phyloP scores from a whole-genome alignment of 2,329 filamentous ascomycete species.

The Zymoseptoria crescenta region DNA sequence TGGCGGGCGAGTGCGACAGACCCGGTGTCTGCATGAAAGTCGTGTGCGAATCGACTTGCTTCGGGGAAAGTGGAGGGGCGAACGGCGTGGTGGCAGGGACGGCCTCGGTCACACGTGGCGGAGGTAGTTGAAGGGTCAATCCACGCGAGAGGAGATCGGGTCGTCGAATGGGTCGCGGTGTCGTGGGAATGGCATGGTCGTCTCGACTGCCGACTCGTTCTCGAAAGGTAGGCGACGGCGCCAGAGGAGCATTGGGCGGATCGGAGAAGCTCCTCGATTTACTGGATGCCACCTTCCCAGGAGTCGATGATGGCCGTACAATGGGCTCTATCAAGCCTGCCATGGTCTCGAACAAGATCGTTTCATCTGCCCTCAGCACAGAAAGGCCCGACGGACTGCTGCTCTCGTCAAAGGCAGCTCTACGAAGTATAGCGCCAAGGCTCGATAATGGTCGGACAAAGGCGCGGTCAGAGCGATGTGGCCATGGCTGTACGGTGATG shows the following conservation, averaged over 20 bases:
- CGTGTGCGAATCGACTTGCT: conserved; percentile 67
- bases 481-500: not conserved
- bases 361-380: not conserved
- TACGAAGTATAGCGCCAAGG: not conserved
- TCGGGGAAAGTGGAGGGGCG: conserved; percentile 68
- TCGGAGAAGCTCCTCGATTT: conserved; percentile 36
- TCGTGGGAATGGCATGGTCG: conserved; percentile 34
- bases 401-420: not conserved
- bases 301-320: conserved; percentile 1
- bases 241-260: conserved; percentile 30
- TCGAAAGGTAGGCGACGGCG: conserved; percentile 38
- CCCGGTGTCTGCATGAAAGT: conserved; percentile 54
- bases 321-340: conserved; percentile 1
- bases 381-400: not conserved
- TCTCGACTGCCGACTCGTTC: conserved; percentile 33
- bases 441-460: not conserved
- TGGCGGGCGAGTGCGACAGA: conserved; percentile 57
- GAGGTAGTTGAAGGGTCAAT: conserved; percentile 62
- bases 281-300: conserved; percentile 3
- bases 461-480: not conserved
- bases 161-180: conserved; percentile 56
- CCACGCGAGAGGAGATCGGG: conserved; percentile 55
- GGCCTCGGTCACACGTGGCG: conserved; percentile 22
- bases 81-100: conserved; percentile 6
- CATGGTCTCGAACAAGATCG: not conserved